These are phyloP conservation scores for Aspergillus vadensis DNA, from an alignment of 2,329 filamentous ascomycete species.

Conservation along the genomic window DNA sequence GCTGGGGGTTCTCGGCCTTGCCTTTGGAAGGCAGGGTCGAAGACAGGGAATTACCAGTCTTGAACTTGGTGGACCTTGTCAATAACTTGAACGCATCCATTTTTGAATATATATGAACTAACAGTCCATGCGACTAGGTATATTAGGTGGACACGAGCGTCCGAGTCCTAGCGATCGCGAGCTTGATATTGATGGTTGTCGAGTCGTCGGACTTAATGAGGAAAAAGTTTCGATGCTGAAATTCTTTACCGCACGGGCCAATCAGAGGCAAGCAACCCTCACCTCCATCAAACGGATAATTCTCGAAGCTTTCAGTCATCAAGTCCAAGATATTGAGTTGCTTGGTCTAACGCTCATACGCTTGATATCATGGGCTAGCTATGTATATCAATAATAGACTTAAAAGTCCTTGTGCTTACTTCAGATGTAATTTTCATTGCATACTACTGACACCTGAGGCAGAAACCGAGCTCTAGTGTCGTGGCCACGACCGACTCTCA, in stretches of 20 bases:
- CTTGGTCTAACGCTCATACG: no score
- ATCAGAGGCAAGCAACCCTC: slow-evolving; percentile 29
- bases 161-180: neutral
- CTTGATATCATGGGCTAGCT: no score
- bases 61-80: slow-evolving; percentile 48
- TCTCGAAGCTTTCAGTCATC: neutral
- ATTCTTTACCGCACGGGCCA: slow-evolving; percentile 34
- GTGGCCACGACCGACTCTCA: no score
- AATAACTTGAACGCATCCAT: slow-evolving; percentile 52
- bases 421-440: no score
- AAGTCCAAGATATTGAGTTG: no score
- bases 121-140: slow-evolving; percentile 9
- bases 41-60: slow-evolving; percentile 28
- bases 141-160: neutral
- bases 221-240: slow-evolving; percentile 27
- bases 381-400: no score
- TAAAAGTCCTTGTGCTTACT: no score
- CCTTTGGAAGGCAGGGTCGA: slow-evolving; percentile 44
- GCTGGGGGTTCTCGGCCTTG: slow-evolving; percentile 41
- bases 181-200: slow-evolving; percentile 11
- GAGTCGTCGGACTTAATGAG: slow-evolving; percentile 15
- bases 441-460: no score
- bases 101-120: slow-evolving; percentile 10
- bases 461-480: no score
- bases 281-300: neutral